Evolutionary conservation across 306 rosid genomes (phyloP).

Genomic region (Dalbergia cochinchinensis): DNA sequence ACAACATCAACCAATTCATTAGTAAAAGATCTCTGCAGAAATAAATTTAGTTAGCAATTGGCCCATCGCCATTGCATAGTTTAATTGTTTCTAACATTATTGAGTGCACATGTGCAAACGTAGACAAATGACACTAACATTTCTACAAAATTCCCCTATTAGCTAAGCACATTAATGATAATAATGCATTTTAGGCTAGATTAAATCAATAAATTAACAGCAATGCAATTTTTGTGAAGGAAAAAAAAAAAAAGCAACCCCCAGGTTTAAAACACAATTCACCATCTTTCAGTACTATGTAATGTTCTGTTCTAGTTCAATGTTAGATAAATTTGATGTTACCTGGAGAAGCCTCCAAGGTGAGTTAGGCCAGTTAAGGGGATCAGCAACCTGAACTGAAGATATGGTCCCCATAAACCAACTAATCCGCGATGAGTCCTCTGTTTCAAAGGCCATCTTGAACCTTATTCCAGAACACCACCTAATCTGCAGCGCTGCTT

Average conservation of each 20-base stretch:
- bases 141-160: neutral
- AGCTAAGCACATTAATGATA: slow-evolving; percentile 11
- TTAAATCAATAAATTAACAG: neutral
- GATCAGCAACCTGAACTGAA: slow-evolving; percentile 80
- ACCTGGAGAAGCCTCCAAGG: slow-evolving; percentile 99
- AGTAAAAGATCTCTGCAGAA: neutral
- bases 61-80: neutral
- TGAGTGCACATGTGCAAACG: slow-evolving; percentile 27
- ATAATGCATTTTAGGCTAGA: slow-evolving; percentile 18
- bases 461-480: slow-evolving; percentile 94
- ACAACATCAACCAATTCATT: neutral
- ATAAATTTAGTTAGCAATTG: slow-evolving; percentile 9
- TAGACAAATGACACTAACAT: neutral
- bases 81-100: neutral
- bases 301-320: slow-evolving; percentile 18
- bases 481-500: slow-evolving; percentile 73
- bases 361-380: slow-evolving; percentile 85
- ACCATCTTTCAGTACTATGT: slow-evolving; percentile 1
- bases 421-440: slow-evolving; percentile 84
- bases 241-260: neutral
- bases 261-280: neutral
- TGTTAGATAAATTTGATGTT: slow-evolving; percentile 34
- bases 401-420: slow-evolving; percentile 94
- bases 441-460: slow-evolving; percentile 95
- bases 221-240: neutral